Percentiles rank a stretch among this genome's conserved stretches.
phyloP scores from a whole-genome alignment of 768 basidiomycete species.

The Kwoniella botswanensis region DNA sequence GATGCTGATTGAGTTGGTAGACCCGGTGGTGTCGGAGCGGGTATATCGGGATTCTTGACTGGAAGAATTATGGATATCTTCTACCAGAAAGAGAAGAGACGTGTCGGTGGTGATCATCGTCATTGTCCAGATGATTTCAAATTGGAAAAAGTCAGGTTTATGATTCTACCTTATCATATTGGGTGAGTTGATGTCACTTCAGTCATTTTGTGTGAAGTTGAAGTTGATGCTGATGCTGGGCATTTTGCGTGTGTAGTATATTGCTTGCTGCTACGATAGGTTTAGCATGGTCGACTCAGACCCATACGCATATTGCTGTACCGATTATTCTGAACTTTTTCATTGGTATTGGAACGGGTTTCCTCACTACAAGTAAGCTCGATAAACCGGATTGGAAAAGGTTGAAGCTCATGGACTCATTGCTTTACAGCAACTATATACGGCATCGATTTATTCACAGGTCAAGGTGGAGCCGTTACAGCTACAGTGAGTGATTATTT shows the following conservation, averaged over 20 bases:
- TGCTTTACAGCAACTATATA: conserved; percentile 39
- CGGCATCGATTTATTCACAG: conserved; percentile 57
- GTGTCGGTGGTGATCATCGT: conserved; percentile 49
- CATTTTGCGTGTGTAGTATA: not conserved
- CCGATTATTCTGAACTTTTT: conserved; percentile 56
- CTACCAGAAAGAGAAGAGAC: conserved; percentile 62
- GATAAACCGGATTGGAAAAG: too few species aligned
- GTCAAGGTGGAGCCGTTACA: conserved; percentile 54
- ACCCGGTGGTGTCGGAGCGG: conserved; percentile 68
- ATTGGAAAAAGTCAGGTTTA: conserved; percentile 31
- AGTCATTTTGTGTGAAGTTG: not conserved
- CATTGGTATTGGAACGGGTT: conserved; percentile 43
- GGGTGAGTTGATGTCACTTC: conserved; percentile 7
- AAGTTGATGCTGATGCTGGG: not conserved
- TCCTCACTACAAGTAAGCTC: conserved; percentile 33
- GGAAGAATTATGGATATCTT: conserved; percentile 73
- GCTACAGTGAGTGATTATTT: conserved; percentile 47
- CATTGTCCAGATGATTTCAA: conserved; percentile 42
- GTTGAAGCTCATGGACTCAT: conserved; percentile 10
- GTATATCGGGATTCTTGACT: conserved; percentile 65
- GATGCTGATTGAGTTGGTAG: not conserved
- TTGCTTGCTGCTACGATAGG: conserved; percentile 19
- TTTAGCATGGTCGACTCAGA: conserved; percentile 53
- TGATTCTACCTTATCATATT: conserved; percentile 22
- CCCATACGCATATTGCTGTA: conserved; percentile 49